phyloP scores from a whole-genome alignment of 2,329 filamentous ascomycete genomes.

The Ceratocystis destructans region DNA sequence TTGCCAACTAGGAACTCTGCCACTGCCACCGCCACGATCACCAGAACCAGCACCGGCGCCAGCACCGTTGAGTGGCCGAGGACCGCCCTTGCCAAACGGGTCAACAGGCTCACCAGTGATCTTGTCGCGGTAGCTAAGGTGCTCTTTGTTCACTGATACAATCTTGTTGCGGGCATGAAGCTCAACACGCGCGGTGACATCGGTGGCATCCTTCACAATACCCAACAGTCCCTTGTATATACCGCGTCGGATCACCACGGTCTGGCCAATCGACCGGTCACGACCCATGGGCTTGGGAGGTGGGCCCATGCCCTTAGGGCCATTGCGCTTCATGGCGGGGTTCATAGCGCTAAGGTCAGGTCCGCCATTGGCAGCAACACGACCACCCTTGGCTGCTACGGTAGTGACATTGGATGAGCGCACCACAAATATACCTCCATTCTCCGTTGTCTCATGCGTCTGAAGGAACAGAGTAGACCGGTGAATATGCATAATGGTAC shows the following conservation, averaged over 20 bases:
- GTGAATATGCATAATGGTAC: conserved; percentile 86
- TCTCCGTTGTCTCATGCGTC: conserved; percentile 70
- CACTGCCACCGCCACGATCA: conserved; percentile 33
- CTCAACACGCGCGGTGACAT: conserved; percentile 74
- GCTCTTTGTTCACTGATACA: conserved; percentile 67
- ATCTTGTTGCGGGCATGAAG: conserved; percentile 90
- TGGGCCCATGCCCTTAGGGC: conserved; percentile 36
- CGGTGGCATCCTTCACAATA: conserved; percentile 90
- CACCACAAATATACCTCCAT: conserved; percentile 78
- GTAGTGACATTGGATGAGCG: conserved; percentile 76
- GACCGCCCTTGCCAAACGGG: conserved; percentile 39
- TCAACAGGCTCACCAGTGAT: conserved; percentile 67
- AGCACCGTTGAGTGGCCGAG: conserved; percentile 28
- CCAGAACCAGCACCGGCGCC: conserved; percentile 33
- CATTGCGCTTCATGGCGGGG: conserved; percentile 64
- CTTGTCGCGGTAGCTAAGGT: conserved; percentile 75
- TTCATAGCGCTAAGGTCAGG: conserved; percentile 87
- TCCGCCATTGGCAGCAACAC: conserved; percentile 46
- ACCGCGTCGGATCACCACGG: conserved; percentile 74
- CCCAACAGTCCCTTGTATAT: conserved; percentile 85
- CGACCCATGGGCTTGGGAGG: conserved; percentile 67
- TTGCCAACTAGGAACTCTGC: conserved; percentile 43
- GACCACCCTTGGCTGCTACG: conserved; percentile 84
- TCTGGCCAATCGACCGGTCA: conserved; percentile 79
- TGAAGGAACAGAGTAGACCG: conserved; percentile 85